Percentiles rank a stretch among this genome's conserved stretches.
phyloP scores from a whole-genome alignment of 2,329 filamentous ascomycete species.

The Dactylella cylindrospora region DNA sequence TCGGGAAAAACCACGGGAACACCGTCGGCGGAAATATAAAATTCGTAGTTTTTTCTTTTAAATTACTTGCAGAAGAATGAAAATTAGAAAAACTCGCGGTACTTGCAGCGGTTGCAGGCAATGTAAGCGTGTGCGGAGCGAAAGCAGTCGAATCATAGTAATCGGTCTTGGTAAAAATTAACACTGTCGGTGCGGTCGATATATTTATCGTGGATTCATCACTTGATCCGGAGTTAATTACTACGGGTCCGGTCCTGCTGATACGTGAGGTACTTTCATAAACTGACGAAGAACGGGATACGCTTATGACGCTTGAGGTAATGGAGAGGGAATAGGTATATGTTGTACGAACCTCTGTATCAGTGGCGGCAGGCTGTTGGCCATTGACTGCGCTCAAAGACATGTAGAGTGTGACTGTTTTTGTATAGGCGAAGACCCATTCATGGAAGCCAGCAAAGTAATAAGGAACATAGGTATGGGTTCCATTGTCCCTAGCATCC shows the following conservation, averaged over 20 bases:
- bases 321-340: constrained; percentile 38
- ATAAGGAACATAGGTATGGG: constrained; percentile 30
- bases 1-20: constrained; percentile 23
- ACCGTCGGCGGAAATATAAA: constrained; percentile 24
- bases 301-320: constrained; percentile 29
- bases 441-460: constrained; percentile 38
- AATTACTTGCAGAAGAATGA: constrained; percentile 12
- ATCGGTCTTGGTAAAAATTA: constrained; percentile 36
- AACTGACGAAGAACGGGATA: constrained; percentile 32
- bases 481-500: constrained; percentile 18
- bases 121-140: constrained; percentile 18
- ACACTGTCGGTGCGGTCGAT: constrained; percentile 36
- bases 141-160: constrained; percentile 31
- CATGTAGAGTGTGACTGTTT: constrained; percentile 39
- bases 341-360: constrained; percentile 23
- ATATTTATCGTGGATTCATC: constrained; percentile 34
- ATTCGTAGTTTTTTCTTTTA: constrained; percentile 2
- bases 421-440: constrained; percentile 35
- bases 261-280: constrained; percentile 41
- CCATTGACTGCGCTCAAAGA: constrained; percentile 27
- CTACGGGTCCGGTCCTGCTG: constrained; percentile 35
- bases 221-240: constrained; percentile 43
- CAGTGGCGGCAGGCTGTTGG: constrained; percentile 6
- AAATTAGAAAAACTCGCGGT: constrained; percentile 16
- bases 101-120: constrained; percentile 24